Percentiles rank a stretch among this genome's conserved stretches.
Evolutionary conservation across 345 rosid species (phyloP).

Genomic region (Psidium guajava): DNA sequence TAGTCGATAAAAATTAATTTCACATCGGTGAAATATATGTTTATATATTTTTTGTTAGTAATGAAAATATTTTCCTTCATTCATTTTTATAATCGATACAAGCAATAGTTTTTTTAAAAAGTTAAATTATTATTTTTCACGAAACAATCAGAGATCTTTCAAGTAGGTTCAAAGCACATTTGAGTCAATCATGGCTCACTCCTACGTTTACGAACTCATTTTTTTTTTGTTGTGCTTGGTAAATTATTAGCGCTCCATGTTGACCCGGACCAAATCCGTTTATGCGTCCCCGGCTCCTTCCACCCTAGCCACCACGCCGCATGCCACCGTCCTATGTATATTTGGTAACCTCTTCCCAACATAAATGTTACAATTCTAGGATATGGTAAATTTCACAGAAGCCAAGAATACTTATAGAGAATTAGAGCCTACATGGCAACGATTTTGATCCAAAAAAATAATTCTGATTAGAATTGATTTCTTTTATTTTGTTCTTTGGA

Average conservation of each 20-base stretch:
- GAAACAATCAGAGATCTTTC: neutral
- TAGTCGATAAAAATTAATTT: no score
- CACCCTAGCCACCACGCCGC: neutral
- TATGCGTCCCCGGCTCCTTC: neutral
- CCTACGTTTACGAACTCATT: neutral
- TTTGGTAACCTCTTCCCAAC: neutral
- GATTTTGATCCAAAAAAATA: no score
- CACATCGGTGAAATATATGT: no score
- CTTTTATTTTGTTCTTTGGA: no score
- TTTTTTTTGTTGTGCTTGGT: neutral
- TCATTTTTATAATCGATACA: neutral
- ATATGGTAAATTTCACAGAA: neutral
- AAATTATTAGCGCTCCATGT: neutral
- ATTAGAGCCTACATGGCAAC: neutral
- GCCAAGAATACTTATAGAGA: neutral
- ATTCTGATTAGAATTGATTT: no score
- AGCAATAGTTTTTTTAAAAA: neutral
- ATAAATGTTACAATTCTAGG: no score
- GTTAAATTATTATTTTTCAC: neutral
- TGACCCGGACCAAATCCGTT: neutral
- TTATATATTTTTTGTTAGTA: neutral
- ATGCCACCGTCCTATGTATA: neutral
- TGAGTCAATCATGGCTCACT: neutral
- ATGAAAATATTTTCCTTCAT: neutral
- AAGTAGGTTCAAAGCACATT: neutral